Percentiles rank a stretch among this genome's conserved stretches.
phyloP scores from a whole-genome alignment of 73 alveolate species.

The Paramecium sexaurelia region DNA sequence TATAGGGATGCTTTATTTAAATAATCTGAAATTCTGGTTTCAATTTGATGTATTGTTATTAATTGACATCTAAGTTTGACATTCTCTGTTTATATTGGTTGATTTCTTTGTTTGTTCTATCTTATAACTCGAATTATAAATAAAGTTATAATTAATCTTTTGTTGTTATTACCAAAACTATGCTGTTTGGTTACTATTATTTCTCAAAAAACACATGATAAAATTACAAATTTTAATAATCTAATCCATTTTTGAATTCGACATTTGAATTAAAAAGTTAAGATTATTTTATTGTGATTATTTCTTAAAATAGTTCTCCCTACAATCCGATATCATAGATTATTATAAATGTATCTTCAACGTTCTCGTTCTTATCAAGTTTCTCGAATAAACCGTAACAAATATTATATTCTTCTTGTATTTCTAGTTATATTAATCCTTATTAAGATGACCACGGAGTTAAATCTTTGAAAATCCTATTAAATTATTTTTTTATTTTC shows the following conservation, averaged over 20 bases:
- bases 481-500: not conserved
- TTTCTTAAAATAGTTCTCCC: not conserved
- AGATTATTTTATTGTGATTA: not conserved
- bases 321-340: slow-evolving; percentile 20
- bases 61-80: not conserved
- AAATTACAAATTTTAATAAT: not conserved
- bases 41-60: not conserved
- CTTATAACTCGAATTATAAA: not conserved
- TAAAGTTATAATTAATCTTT: not conserved
- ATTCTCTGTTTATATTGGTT: not conserved
- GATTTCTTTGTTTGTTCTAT: not conserved
- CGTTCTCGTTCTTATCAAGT: not conserved
- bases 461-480: not conserved
- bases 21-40: not conserved
- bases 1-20: not conserved
- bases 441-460: not conserved
- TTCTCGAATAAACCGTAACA: slow-evolving; percentile 34
- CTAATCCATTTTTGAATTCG: not conserved
- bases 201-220: not conserved
- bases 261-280: not conserved
- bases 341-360: not conserved
- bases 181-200: not conserved
- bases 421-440: not conserved
- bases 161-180: not conserved
- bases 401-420: not conserved